Evolutionary conservation across 345 rosid species (phyloP).

Genomic region (Syzygium aqueum): DNA sequence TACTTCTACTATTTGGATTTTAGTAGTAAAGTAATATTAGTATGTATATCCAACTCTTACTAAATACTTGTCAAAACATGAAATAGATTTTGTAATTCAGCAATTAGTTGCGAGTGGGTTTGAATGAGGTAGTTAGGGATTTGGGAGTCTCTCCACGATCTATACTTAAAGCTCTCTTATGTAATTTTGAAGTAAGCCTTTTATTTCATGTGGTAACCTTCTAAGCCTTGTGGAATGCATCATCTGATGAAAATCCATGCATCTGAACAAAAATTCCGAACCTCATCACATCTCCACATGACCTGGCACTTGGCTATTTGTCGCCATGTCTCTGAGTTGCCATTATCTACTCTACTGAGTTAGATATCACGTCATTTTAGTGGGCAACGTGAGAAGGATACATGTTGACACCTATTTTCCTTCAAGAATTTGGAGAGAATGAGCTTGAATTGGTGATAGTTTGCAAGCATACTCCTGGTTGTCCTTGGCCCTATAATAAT

Average conservation of each 20-base stretch:
- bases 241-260: neutral
- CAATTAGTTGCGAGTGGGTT: neutral
- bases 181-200: neutral
- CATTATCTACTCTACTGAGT: neutral
- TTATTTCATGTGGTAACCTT: neutral
- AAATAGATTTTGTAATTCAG: neutral
- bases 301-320: neutral
- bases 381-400: neutral
- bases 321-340: neutral
- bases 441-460: neutral
- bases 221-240: neutral
- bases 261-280: neutral
- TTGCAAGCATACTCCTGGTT: neutral
- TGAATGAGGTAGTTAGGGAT: neutral
- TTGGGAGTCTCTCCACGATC: neutral
- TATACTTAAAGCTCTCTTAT: neutral
- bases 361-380: neutral
- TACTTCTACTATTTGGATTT: neutral
- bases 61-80: neutral
- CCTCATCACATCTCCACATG: neutral
- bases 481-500: neutral
- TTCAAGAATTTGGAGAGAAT: neutral
- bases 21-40: neutral
- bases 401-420: neutral
- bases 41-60: neutral